Evolutionary conservation across 495 filamentous ascomycete genomes (phyloP), one percentile per base, ranked within the genome.

Genomic region (Delitschia confertaspora): DNA sequence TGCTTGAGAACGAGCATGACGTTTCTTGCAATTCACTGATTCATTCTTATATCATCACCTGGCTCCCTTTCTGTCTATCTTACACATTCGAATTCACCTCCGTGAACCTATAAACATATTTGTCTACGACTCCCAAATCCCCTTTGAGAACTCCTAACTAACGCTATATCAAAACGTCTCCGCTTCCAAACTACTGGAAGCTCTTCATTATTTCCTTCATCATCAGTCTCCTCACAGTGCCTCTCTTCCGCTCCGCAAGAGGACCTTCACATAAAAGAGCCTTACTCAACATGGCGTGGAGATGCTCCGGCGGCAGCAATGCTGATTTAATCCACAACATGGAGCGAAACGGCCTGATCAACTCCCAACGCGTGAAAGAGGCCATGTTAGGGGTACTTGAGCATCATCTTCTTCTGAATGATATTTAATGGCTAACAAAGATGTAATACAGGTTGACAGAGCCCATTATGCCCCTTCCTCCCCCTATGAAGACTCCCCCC

Each of bases 401-500:
- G 8, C 24, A 6, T 24, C 20, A 16, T 9, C 19, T 6, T 31
- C 38, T 42, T 4, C 38, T 13, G 8, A 20, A 4, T 38, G 19
- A 45, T 22, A 26, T 21, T 34, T 27, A 25, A 40, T 41, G 1
- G 8, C 33, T 30, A 11, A 39, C 18, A 31, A 17, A 31, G 8
- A 14, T 31, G 10, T 1, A 20, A 16, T 18, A 17, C 49, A 89
- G 83, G 89, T 96, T 59, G 91, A 98, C 62, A 76, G 91, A 37
- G 88, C 78, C 2, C 77, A 95, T 64, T 98, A 88, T 69, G 73
- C 78, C 14, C 73, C 75, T 33, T 37, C 57, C 4, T 40, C 56
- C 4, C 75, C 91, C 1, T 98, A 96, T 67, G 75, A 84, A 38
- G 91, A 98, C 71, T 84, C 79, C 18, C 91, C 91, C 6, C 89